Percentiles rank a stretch among this genome's conserved stretches.
Conservation (phyloP, 176 grass and related monocot species). For the Eremochloa ophiuroides region DNA sequence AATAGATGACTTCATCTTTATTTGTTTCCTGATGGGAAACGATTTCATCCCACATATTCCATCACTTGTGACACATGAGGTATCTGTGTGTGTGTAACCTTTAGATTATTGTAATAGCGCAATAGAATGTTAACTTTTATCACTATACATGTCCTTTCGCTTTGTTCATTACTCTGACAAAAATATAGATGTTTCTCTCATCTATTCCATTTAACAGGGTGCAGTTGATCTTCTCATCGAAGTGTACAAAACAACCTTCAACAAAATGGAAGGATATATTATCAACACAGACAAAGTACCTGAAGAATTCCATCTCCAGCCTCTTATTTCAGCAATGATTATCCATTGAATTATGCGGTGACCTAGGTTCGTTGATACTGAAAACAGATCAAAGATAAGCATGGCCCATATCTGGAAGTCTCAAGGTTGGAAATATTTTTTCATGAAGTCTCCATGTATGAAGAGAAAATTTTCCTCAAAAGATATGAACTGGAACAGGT, state of each 20-base stretch:
- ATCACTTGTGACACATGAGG: constrained; percentile 63
- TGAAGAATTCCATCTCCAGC: not conserved
- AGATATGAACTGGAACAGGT: constrained; percentile 29
- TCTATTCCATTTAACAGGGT: constrained; percentile 20
- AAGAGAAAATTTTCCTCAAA: constrained; percentile 52
- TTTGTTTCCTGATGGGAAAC: constrained; percentile 81
- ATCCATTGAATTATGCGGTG: not conserved
- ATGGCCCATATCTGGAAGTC: constrained; percentile 32
- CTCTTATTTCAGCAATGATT: not conserved
- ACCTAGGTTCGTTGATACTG: not conserved
- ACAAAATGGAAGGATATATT: constrained; percentile 66
- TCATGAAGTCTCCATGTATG: constrained; percentile 39
- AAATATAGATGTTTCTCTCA: not conserved
- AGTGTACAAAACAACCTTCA: constrained; percentile 51
- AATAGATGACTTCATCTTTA: constrained; percentile 81
- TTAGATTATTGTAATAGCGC: not conserved
- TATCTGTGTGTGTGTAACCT: not conserved
- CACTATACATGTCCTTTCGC: not conserved
- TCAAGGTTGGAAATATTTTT: constrained; percentile 48
- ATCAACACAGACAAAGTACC: constrained; percentile 50
- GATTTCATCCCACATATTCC: constrained; percentile 87
- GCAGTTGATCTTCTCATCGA: constrained; percentile 58
- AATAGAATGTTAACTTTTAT: not conserved
- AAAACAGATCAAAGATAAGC: constrained; percentile 40
- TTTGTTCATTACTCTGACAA: not conserved